Percentiles rank a stretch among this genome's conserved stretches.
Evolutionary conservation across 192 early-diverging fungal species (phyloP).

Genomic region (Mycoemilia scoparia): DNA sequence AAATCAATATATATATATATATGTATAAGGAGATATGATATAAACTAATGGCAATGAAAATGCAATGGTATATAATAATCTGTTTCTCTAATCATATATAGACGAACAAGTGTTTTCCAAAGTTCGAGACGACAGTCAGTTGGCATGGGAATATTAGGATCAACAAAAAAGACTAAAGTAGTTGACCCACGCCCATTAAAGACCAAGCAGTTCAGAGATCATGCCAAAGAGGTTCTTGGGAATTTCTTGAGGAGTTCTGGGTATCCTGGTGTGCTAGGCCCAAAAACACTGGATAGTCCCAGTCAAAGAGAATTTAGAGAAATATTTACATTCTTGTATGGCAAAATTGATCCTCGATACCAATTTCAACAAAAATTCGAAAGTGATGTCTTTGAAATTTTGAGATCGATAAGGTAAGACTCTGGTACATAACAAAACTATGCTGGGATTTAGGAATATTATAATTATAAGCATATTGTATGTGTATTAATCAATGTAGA

Average conservation of each 20-base stretch:
- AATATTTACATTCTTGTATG: constrained; percentile 60
- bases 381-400: constrained; percentile 43
- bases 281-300: constrained; percentile 40
- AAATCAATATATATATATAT: too few relatives aligned
- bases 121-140: constrained; percentile 21
- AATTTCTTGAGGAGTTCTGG: constrained; percentile 40
- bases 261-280: constrained; percentile 35
- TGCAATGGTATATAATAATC: too few relatives aligned
- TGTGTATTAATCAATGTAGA: constrained; percentile 40
- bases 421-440: constrained; percentile 11
- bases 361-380: constrained; percentile 44
- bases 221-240: constrained; percentile 40
- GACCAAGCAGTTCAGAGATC: constrained; percentile 36
- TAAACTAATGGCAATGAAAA: too few relatives aligned
- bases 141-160: constrained; percentile 11
- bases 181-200: constrained; percentile 54
- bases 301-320: constrained; percentile 48
- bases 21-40: too few relatives aligned
- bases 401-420: constrained; percentile 34
- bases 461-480: constrained; percentile 49
- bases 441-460: constrained; percentile 3
- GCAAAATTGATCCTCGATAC: constrained; percentile 44
- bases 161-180: constrained; percentile 20
- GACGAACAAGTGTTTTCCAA: constrained; percentile 27
- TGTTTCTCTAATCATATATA: too few relatives aligned